Base-by-base conservation (phyloP, 2,329 filamentous ascomycete genomes). In the Decorospora gaudefroyi region DNA sequence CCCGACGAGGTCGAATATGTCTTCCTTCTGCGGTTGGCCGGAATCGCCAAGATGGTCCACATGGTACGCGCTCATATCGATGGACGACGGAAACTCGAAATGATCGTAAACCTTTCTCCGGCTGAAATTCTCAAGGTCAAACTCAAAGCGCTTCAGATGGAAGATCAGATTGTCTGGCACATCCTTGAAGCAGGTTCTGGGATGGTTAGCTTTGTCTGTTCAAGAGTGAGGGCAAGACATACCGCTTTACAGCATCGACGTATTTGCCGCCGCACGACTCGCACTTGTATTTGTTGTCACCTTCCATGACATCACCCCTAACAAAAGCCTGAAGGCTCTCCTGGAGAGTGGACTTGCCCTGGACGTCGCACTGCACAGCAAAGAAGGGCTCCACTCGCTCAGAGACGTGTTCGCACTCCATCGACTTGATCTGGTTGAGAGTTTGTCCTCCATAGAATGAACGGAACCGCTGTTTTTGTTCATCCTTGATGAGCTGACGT, bases 221-320 rank as follows among this genome's bases (percentile, higher is more conserved):
- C 17, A n/a, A 12, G 11, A 8, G 27, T 31, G 21, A 4, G 26
- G 8, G 12, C 10, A 4, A 9, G 10, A 59, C 66, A 59, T 70
- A 85, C 83, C 87, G 82, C 70, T 96, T 96, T 55, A 97, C 89
- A 13, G 93, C 93, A 70, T 96, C 87, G 11, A 99, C 93, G 59
- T 76, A 69, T 30, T 93, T 87, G 8, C 83, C 82, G 50, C 90
- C 88, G 67, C 93, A 99, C 4, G 83, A 87, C 19, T 90, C 91
- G 72, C 93, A 99, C 55, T 95, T 95, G 76, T 97, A 99, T 73
- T 96, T 96, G 75, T 99, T 97, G 61, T 96, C 90, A 55, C 95
- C 93, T 76, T 96, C 90, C 87, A 99, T 91, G 23, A 93, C 84
- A 71, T 99, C 93, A 3, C 93, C 93, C 65, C 95, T 88, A 9